A percentile compares a stretch with the other conserved stretches of the same genome.
Conservation (phyloP, 805 yeast genomes). For the Saccharomycopsis sp. region DNA sequence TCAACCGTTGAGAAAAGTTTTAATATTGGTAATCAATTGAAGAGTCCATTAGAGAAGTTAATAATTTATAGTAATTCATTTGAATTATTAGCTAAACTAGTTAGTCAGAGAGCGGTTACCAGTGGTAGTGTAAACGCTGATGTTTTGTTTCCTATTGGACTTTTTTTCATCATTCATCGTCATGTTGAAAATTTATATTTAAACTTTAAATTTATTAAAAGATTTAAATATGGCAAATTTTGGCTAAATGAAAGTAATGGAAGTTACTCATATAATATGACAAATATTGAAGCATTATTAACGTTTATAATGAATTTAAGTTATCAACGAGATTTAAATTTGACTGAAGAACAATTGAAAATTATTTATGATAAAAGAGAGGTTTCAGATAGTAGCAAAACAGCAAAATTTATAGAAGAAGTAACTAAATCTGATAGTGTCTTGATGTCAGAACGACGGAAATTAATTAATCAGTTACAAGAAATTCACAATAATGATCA, state of each 20-base stretch:
- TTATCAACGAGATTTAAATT: constrained; percentile 14
- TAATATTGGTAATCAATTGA: constrained; percentile 9
- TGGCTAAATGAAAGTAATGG: constrained; percentile 17
- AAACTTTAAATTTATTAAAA: constrained; percentile 15
- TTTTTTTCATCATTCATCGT: constrained; percentile 13
- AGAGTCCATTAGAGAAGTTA: constrained; percentile 18
- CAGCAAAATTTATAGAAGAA: not conserved
- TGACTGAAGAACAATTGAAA: constrained; percentile 11
- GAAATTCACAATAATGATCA: constrained; percentile 10
- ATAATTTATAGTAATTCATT: constrained; percentile 6
- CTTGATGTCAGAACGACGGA: constrained; percentile 1
- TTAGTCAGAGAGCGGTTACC: not conserved
- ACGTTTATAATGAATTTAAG: constrained; percentile 14
- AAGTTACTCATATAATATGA: constrained; percentile 13
- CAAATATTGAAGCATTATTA: constrained; percentile 19
- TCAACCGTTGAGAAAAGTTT: constrained; percentile 6
- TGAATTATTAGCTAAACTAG: constrained; percentile 4
- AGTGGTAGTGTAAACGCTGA: constrained; percentile 14
- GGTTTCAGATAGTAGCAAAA: not conserved
- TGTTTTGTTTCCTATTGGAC: constrained; percentile 13
- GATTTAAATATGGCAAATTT: constrained; percentile 16
- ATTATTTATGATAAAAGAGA: not conserved
- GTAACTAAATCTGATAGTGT: not conserved
- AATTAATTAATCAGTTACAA: constrained; percentile 4
- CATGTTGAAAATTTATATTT: constrained; percentile 16